Base-by-base conservation (phyloP, 192 early-diverging fungal genomes). In the Backusella tarrabulga region DNA sequence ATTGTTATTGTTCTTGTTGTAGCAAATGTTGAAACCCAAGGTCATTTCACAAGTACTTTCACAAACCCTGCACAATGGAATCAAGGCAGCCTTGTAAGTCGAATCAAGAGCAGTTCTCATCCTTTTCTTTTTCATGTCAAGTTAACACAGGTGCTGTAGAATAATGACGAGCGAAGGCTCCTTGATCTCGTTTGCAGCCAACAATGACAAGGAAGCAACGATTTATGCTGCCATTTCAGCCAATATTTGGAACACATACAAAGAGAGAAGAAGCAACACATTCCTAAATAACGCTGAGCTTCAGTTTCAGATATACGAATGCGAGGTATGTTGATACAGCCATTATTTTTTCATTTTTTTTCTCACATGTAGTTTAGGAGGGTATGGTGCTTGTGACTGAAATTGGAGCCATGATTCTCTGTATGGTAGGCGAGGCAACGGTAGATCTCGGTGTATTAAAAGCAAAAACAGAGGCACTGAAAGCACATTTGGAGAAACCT, bases 171-270 rank as follows among this genome's bases (percentile, higher is more conserved):
- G 79, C 35, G 87, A 87, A 77, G 89, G 89, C 19, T 90, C 89
- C 14, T 72, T 88, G 52, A 75, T 90, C 34, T 86, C 87, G 14
- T 90, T 86, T 75, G 83, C 87, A 38, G 85, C 87, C 35, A 85
- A 86, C 34, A 84, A 86, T 17, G 89, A 88, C 56, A 77, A 82
- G 40, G 85, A 86, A 44, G 89, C 87, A 7, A 83, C 83, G 54
- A 82, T 87, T 63, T 88, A 88, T 74, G 86, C 87, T 26, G 89
- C 89, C 35, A 90, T 90, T 52, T 81, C 87, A 1, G 87, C 89
- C 50, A 90, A 90, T 77, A 81, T 90, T 23, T 90, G 89, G 89
- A 85, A 80, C 36, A 90, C 86, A 29, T 86, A 88, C 29, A 83
- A 84, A 74, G 86, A 84, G 77, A 79, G 79, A 63, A 80, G 68